phyloP scores from a whole-genome alignment of 768 basidiomycete species.

The Leccinum variicolor region DNA sequence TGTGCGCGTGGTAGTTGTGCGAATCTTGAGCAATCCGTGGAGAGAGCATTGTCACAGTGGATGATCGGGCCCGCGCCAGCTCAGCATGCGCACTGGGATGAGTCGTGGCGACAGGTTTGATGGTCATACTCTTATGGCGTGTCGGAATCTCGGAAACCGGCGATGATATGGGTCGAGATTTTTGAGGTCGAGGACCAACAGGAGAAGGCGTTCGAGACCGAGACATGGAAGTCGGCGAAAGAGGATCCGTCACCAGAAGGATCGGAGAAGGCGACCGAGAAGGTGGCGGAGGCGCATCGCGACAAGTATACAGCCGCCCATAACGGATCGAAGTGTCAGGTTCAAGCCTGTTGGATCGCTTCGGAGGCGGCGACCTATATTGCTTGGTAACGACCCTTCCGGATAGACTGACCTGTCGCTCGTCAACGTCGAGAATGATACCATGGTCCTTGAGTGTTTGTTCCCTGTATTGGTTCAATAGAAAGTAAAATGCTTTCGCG shows the following conservation, averaged over 20 bases:
- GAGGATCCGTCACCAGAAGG: slow-evolving; percentile 2
- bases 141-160: slow-evolving; percentile 26
- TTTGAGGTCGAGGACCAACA: slow-evolving; percentile 46
- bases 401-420: slow-evolving; percentile 8
- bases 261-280: slow-evolving; percentile 30
- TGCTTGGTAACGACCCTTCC: slow-evolving; percentile 38
- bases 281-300: slow-evolving; percentile 27
- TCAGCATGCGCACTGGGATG: slow-evolving; percentile 20
- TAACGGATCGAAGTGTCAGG: slow-evolving; percentile 8
- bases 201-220: slow-evolving; percentile 47
- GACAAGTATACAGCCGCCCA: slow-evolving; percentile 21
- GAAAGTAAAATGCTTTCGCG: slow-evolving; percentile 87
- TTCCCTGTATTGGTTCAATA: slow-evolving; percentile 74
- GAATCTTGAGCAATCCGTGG: slow-evolving; percentile 26
- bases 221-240: slow-evolving; percentile 25
- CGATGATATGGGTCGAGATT: slow-evolving; percentile 28
- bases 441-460: slow-evolving; percentile 54
- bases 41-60: slow-evolving; percentile 27
- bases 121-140: slow-evolving; percentile 31
- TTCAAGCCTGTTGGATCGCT: slow-evolving; percentile 22
- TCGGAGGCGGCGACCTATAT: slow-evolving; percentile 40
- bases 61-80: slow-evolving; percentile 25
- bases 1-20: slow-evolving; percentile 30
- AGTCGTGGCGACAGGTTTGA: slow-evolving; percentile 19
- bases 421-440: slow-evolving; percentile 38